Conservation (phyloP, 306 rosid species). For the Prunus davidiana region DNA sequence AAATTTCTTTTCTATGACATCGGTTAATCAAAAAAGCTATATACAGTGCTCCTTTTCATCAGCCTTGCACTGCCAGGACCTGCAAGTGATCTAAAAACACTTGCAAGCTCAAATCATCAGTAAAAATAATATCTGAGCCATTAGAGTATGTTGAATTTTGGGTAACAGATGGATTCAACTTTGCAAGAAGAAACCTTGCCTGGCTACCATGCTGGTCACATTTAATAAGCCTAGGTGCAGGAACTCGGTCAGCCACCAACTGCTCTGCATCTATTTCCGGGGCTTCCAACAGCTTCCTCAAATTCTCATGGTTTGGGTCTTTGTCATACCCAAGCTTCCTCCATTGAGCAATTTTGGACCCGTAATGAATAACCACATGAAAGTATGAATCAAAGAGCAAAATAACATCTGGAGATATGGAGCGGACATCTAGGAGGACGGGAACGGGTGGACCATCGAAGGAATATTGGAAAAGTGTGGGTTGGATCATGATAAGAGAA, state of each 20-base stretch:
- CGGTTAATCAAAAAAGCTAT: conserved; percentile 15
- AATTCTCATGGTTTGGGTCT: conserved; percentile 76
- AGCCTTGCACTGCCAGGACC: conserved; percentile 79
- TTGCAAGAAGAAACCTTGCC: conserved; percentile 93
- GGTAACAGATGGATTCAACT: conserved; percentile 87
- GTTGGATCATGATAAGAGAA: conserved; percentile 94
- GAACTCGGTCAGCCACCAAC: conserved; percentile 60
- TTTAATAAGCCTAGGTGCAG: conserved; percentile 67
- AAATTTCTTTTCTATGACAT: not conserved
- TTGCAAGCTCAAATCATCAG: conserved; percentile 90
- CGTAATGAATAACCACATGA: conserved; percentile 78
- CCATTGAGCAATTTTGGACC: conserved; percentile 82
- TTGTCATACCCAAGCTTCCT: conserved; percentile 75
- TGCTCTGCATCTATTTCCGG: conserved; percentile 81
- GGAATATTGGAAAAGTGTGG: conserved; percentile 78
- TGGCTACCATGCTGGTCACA: conserved; percentile 92
- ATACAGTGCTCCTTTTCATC: conserved; percentile 25
- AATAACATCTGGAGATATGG: conserved; percentile 70
- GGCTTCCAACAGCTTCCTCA: conserved; percentile 79
- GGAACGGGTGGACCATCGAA: conserved; percentile 89
- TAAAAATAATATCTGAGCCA: conserved; percentile 76
- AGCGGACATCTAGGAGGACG: conserved; percentile 73
- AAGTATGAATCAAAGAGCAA: conserved; percentile 88
- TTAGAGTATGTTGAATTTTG: conserved; percentile 69
- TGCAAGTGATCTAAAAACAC: conserved; percentile 86